Evolutionary conservation across 768 basidiomycete genomes (phyloP).

Genomic region (Mycena polygramma): DNA sequence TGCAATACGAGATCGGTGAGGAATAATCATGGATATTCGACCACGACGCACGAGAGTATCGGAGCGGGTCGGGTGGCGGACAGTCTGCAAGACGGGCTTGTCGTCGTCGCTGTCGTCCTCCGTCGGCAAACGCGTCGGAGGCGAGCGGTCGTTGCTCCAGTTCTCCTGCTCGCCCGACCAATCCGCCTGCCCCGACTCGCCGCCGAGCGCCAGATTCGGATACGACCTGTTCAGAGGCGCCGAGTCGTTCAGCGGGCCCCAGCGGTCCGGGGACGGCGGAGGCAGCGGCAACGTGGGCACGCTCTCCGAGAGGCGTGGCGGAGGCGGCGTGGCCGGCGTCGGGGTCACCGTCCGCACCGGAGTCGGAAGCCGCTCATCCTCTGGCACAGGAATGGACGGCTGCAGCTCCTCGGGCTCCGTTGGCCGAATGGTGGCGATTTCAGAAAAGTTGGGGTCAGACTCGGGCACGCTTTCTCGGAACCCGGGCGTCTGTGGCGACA

Average conservation of each 20-base stretch:
- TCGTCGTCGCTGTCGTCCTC: slow-evolving; percentile 79
- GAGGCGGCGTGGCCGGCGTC: slow-evolving; percentile 46
- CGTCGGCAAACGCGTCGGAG: slow-evolving; percentile 38
- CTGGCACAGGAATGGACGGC: slow-evolving; percentile 41
- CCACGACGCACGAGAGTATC: slow-evolving; percentile 33
- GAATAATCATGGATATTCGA: slow-evolving; percentile 12
- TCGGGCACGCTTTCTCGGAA: slow-evolving; percentile 64
- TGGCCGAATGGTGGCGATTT: slow-evolving; percentile 59
- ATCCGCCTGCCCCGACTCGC: slow-evolving; percentile 56
- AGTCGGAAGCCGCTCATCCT: slow-evolving; percentile 29
- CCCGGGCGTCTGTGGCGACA: slow-evolving; percentile 54
- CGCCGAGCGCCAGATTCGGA: slow-evolving; percentile 58
- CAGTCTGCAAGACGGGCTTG: slow-evolving; percentile 70
- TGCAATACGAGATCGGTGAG: slow-evolving; percentile 3
- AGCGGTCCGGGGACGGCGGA: slow-evolving; percentile 14
- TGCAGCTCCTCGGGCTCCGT: slow-evolving; percentile 49
- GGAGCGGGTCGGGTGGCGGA: slow-evolving; percentile 37
- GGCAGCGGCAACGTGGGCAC: slow-evolving; percentile 28
- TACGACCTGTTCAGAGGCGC: slow-evolving; percentile 38
- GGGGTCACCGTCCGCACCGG: slow-evolving; percentile 31
- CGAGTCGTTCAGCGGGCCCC: slow-evolving; percentile 30
- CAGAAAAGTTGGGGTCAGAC: slow-evolving; percentile 51
- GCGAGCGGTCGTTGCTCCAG: slow-evolving; percentile 52
- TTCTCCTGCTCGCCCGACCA: slow-evolving; percentile 61
- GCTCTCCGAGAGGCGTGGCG: slow-evolving; percentile 42